A percentile compares a stretch with the other conserved stretches of the same genome.
Evolutionary conservation across 176 grass and related monocot genomes (phyloP).

Genomic region (Eremochloa ophiuroides): DNA sequence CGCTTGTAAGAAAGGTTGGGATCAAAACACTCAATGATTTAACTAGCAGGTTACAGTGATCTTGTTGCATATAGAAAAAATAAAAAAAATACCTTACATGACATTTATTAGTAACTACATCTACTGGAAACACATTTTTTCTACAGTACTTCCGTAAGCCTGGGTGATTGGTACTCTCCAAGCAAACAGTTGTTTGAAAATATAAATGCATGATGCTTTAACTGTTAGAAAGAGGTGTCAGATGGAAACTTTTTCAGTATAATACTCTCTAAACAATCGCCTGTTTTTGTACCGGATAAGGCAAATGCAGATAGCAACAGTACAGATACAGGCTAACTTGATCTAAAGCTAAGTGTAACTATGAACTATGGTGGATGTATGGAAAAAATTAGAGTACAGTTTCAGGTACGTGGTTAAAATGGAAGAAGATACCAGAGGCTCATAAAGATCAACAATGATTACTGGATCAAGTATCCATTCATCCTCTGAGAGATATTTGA

Average conservation of each 20-base stretch:
- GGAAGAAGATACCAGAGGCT: slow-evolving; percentile 60
- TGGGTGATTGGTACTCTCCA: background rate
- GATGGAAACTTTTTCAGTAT: background rate
- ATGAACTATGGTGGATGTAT: background rate
- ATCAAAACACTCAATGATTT: slow-evolving; percentile 3
- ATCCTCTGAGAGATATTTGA: slow-evolving; percentile 79
- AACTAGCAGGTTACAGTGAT: background rate
- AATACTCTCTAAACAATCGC: background rate
- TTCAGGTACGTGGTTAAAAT: background rate
- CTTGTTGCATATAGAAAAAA: too few species aligned
- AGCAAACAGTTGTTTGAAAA: background rate
- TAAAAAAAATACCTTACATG: too few species aligned
- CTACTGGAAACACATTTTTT: background rate
- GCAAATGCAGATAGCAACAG: background rate
- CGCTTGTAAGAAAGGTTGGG: background rate
- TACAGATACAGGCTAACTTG: background rate
- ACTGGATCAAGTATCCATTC: slow-evolving; percentile 94
- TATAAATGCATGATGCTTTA: background rate
- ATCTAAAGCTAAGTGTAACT: background rate
- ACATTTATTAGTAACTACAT: background rate
- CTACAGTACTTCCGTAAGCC: background rate
- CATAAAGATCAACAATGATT: slow-evolving; percentile 72
- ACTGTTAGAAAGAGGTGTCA: background rate
- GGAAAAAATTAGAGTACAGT: background rate
- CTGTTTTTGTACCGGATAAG: too few species aligned